Evolutionary conservation across 2,329 filamentous ascomycete genomes (phyloP).

Genomic region (Aaosphaeria pasadenensis): DNA sequence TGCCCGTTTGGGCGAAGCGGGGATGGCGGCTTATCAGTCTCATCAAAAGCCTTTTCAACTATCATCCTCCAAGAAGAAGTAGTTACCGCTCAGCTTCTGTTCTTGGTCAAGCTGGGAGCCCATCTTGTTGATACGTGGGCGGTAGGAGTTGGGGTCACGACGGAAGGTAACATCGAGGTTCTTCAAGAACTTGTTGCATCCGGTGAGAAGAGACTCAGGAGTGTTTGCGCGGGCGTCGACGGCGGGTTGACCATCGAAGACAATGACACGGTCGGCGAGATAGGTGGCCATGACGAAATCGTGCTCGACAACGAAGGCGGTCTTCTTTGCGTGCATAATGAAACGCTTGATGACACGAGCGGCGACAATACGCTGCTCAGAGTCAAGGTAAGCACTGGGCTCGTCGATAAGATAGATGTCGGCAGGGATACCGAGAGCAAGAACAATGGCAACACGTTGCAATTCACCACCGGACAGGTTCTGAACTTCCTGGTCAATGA

Average conservation of each 20-base stretch:
- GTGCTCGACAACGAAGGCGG: slow-evolving; percentile 98
- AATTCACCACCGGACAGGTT: slow-evolving; percentile 98
- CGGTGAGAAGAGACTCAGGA: slow-evolving; percentile 88
- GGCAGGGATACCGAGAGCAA: slow-evolving; percentile 91
- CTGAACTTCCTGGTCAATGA: slow-evolving; percentile 99
- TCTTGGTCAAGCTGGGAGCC: slow-evolving; percentile 96
- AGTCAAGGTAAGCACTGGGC: slow-evolving; percentile 82
- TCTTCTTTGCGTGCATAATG: slow-evolving; percentile 99
- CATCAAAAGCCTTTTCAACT: slow-evolving; percentile 63
- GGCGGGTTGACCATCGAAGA: slow-evolving; percentile 93
- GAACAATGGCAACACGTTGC: slow-evolving; percentile 96
- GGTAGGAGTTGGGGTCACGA: slow-evolving; percentile 92
- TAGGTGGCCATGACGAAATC: slow-evolving; percentile 97
- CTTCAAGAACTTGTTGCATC: slow-evolving; percentile 95
- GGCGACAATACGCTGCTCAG: slow-evolving; percentile 97
- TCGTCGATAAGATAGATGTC: slow-evolving; percentile 99
- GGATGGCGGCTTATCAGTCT: slow-evolving; percentile 39
- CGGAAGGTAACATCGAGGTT: slow-evolving; percentile 98
- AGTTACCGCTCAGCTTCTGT: slow-evolving; percentile 92
- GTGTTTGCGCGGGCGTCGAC: slow-evolving; percentile 82
- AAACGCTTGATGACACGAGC: slow-evolving; percentile 98
- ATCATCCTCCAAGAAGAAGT: slow-evolving; percentile 94
- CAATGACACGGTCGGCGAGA: slow-evolving; percentile 90
- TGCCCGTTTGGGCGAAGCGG: slow-evolving; percentile 39
- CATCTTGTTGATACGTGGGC: slow-evolving; percentile 97